Evolutionary conservation across 116 monocot genomes (phyloP).

Genomic region (Trichopus zeylanicus): DNA sequence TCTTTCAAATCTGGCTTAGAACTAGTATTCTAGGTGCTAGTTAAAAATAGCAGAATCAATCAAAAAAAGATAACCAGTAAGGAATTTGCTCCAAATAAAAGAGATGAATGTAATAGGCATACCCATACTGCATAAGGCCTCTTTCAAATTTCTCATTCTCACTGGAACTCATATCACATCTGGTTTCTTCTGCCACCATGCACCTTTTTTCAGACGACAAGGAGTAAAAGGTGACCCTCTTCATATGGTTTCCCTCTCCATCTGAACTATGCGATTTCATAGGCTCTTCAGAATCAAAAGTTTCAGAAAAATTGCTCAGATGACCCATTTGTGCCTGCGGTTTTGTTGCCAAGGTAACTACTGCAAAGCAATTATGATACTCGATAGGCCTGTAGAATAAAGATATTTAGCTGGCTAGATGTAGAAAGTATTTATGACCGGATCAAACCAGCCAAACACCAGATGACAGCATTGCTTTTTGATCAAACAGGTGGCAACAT

Average conservation of each 20-base stretch:
- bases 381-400: conserved; percentile 27
- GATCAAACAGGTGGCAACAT: too few species aligned
- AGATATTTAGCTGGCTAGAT: conserved; percentile 20
- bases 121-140: conserved; percentile 51
- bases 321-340: conserved; percentile 11
- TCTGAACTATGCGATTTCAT: neutral
- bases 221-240: conserved; percentile 4
- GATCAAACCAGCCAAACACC: conserved; percentile 12
- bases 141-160: conserved; percentile 30
- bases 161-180: conserved; percentile 8
- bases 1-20: too few species aligned
- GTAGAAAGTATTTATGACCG: conserved; percentile 1
- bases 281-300: conserved; percentile 3
- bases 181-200: conserved; percentile 4
- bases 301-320: neutral
- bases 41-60: too few species aligned
- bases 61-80: too few species aligned
- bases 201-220: neutral
- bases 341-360: neutral
- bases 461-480: too few species aligned
- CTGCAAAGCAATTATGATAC: conserved; percentile 7
- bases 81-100: neutral
- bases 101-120: conserved; percentile 3
- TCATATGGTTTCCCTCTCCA: neutral
- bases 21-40: too few species aligned